Base-by-base conservation (phyloP, 73 alveolate genomes). In the Diophrys sp. region DNA sequence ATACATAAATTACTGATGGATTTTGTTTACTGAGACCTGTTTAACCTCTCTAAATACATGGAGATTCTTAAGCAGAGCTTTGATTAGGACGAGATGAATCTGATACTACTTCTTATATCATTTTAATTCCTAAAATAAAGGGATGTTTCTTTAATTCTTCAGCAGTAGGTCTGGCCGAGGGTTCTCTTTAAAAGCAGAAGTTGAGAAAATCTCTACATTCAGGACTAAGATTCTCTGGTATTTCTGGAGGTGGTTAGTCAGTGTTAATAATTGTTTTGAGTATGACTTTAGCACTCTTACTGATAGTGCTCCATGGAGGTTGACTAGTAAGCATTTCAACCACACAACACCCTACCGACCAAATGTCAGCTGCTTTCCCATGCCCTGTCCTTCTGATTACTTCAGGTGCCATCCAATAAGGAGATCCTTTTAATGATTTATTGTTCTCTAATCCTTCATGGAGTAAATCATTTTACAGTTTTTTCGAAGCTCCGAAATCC, bases 401-500 rank as follows among this genome's bases (percentile, higher is more conserved):
- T 73, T 84, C 93, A 30, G 93, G 93, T 0, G 93, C 93, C 93
- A 84, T 84, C 89, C 93, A 84, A 73, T 84, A 44, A 44, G 62
- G 62, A 44, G n/a, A 11, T 44, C 62, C 62, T 44, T 44, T 44
- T 18, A 44, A 44, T 11, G n/a, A 11, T 18, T 44, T 44, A 44
- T 44, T 44, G n/a, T 44, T 18, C 18, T 5, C 62, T 44, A 44
- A 44, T 18, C 62, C 62, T 18, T 44, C 62, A 11, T 18, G n/a
- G 5, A 44, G 18, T 11, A 11, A 11, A 44, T 5, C 5, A 11
- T 44, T 18, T 44, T 44, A 18, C 73, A 90, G 34, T 34, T 73
- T 71, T 80, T 86, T 90, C 0, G 94, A 85, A n/a, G 90, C 93
- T 0, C 96, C 95, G 70, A 89, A 92, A 81, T 92, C 97, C 0